A percentile compares a stretch with the other conserved stretches of the same genome.
Evolutionary conservation across 768 basidiomycete species (phyloP).

Genomic region (Amanita jacksonii): DNA sequence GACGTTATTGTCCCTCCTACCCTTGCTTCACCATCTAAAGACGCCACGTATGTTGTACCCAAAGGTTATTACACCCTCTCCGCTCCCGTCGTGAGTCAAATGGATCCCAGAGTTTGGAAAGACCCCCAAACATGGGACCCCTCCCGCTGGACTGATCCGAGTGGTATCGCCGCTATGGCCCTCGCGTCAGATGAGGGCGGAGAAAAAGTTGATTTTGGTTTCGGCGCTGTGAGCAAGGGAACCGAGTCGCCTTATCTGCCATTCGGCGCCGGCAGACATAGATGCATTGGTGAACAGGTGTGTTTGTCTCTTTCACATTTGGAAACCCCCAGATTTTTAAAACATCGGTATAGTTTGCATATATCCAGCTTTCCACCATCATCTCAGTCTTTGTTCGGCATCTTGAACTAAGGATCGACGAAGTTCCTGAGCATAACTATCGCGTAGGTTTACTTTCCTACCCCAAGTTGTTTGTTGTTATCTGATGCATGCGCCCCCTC

Average conservation of each 20-base stretch:
- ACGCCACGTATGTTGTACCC: conserved; percentile 74
- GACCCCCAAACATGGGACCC: conserved; percentile 69
- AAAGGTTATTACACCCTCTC: conserved; percentile 87
- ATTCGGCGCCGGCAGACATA: conserved; percentile 93
- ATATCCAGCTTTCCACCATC: conserved; percentile 84
- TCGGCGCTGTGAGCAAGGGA: conserved; percentile 91
- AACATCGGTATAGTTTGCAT: conserved; percentile 61
- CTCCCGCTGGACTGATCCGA: conserved; percentile 74
- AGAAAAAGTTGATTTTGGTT: conserved; percentile 95
- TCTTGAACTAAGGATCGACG: conserved; percentile 63
- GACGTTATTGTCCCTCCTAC: conserved; percentile 77
- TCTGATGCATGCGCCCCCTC: conserved; percentile 8
- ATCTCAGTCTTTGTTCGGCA: conserved; percentile 69
- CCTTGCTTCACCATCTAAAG: conserved; percentile 68
- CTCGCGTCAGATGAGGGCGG: conserved; percentile 63
- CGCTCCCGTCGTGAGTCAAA: conserved; percentile 78
- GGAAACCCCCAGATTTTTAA: neutral
- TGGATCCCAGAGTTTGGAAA: conserved; percentile 80
- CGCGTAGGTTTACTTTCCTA: conserved; percentile 45
- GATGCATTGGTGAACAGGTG: conserved; percentile 89
- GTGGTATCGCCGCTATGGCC: conserved; percentile 75
- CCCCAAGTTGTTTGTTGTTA: neutral
- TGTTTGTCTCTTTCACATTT: conserved; percentile 11
- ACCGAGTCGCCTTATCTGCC: conserved; percentile 96
- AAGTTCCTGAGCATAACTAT: conserved; percentile 81